Evolutionary conservation across 2,329 filamentous ascomycete genomes (phyloP).

Genomic region (Samsoniella hepiali): DNA sequence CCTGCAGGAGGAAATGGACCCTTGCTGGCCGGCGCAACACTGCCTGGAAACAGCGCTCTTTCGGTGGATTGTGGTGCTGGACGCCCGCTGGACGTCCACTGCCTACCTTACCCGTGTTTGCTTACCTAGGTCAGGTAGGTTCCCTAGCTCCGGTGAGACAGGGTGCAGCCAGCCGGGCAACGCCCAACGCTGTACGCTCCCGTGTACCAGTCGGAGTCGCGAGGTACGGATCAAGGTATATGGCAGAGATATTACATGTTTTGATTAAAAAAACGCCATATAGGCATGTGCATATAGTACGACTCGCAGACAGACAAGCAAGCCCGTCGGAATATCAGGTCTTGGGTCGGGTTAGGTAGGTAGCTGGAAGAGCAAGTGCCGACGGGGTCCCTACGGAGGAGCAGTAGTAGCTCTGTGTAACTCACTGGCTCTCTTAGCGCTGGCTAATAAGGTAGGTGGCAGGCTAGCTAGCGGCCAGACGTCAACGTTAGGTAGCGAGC

Average conservation of each 20-base stretch:
- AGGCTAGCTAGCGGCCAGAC: too few species aligned
- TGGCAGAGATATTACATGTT: too few species aligned
- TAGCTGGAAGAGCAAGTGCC: not conserved
- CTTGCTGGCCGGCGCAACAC: not conserved
- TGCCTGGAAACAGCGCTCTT: not conserved
- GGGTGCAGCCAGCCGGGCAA: not conserved
- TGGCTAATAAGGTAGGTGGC: not conserved
- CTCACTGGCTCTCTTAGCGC: not conserved
- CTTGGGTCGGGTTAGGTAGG: too few species aligned
- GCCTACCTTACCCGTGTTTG: not conserved
- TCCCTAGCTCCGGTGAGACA: too few species aligned
- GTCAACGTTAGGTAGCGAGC: too few species aligned
- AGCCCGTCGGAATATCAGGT: not conserved
- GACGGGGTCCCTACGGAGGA: not conserved
- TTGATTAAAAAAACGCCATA: not conserved
- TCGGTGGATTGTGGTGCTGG: not conserved
- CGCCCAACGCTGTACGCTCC: too few species aligned
- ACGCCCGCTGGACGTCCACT: not conserved
- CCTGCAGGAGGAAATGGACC: slow-evolving; percentile 2
- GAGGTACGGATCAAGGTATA: not conserved
- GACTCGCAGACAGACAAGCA: not conserved
- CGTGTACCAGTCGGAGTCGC: too few species aligned
- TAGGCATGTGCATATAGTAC: not conserved
- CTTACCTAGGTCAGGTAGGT: not conserved
- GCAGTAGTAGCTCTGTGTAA: not conserved